These are phyloP conservation scores for Calocybe cyanea DNA, from an alignment of 768 basidiomycete species.

Conservation along the genomic window DNA sequence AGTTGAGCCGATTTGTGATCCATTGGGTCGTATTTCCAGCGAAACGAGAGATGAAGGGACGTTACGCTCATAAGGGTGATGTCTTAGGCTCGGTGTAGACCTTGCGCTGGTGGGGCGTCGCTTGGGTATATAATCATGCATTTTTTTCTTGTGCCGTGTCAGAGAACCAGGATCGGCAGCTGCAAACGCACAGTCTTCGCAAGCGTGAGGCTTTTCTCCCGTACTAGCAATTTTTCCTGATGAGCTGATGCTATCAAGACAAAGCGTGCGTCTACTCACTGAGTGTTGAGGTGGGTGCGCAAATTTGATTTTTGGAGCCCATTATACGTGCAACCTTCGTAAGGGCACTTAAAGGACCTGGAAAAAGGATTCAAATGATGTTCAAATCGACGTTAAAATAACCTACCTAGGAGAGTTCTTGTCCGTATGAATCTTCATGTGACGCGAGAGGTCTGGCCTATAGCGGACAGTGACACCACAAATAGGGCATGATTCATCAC, in stretches of 20 bases:
- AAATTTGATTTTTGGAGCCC: slow-evolving; percentile 29
- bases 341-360: slow-evolving; percentile 26
- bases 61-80: slow-evolving; percentile 7
- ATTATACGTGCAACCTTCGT: slow-evolving; percentile 22
- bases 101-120: slow-evolving; percentile 4
- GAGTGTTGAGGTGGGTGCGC: slow-evolving; percentile 26
- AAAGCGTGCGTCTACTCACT: slow-evolving; percentile 19
- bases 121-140: slow-evolving; percentile 21
- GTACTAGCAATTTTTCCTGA: slow-evolving; percentile 17
- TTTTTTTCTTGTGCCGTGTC: slow-evolving; percentile 27
- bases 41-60: too few species aligned
- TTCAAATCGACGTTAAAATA: not conserved
- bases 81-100: slow-evolving; percentile 1
- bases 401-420: slow-evolving; percentile 13
- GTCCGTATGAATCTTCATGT: slow-evolving; percentile 14
- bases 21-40: too few species aligned
- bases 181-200: slow-evolving; percentile 23
- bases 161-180: slow-evolving; percentile 27
- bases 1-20: too few species aligned
- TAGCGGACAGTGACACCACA: slow-evolving; percentile 19
- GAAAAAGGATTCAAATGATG: not conserved
- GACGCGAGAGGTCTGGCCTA: slow-evolving; percentile 17
- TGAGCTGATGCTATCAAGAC: not conserved
- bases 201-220: slow-evolving; percentile 22
- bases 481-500: slow-evolving; percentile 15